phyloP scores from a whole-genome alignment of 129 eudicot genomes.

The Escallonia herrerae region DNA sequence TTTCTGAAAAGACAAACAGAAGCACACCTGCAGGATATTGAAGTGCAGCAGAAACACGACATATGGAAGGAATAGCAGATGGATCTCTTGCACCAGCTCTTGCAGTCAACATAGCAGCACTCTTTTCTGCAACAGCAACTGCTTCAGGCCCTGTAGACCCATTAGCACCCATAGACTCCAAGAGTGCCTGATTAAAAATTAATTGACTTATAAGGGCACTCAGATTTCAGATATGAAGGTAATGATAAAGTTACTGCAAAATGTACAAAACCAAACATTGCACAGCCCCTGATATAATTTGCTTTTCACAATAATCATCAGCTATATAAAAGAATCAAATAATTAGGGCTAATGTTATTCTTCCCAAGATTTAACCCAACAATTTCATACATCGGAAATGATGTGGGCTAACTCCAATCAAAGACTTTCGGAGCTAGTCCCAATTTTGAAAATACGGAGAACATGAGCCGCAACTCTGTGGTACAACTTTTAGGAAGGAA shows the following conservation, averaged over 20 bases:
- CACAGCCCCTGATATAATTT: not conserved
- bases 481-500: no score
- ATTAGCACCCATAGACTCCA: conserved; percentile 70
- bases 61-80: conserved; percentile 85
- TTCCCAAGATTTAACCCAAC: no score
- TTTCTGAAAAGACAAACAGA: not conserved
- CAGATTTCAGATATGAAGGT: not conserved
- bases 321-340: not conserved
- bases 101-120: conserved; percentile 68
- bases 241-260: not conserved
- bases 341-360: not conserved
- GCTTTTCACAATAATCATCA: not conserved
- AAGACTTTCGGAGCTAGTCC: no score
- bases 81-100: conserved; percentile 90
- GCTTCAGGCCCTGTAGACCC: conserved; percentile 78
- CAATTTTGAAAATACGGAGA: no score
- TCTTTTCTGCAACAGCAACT: conserved; percentile 67
- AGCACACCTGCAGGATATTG: conserved; percentile 83
- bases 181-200: conserved; percentile 46
- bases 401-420: no score
- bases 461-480: no score
- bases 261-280: not conserved
- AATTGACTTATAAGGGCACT: conserved; percentile 1
- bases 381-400: no score
- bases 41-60: conserved; percentile 81